Evolutionary conservation across 2,329 filamentous ascomycete species (phyloP), one percentile per base, ranked within the genome.

Genomic region (Neodidymelliopsis sp.): DNA sequence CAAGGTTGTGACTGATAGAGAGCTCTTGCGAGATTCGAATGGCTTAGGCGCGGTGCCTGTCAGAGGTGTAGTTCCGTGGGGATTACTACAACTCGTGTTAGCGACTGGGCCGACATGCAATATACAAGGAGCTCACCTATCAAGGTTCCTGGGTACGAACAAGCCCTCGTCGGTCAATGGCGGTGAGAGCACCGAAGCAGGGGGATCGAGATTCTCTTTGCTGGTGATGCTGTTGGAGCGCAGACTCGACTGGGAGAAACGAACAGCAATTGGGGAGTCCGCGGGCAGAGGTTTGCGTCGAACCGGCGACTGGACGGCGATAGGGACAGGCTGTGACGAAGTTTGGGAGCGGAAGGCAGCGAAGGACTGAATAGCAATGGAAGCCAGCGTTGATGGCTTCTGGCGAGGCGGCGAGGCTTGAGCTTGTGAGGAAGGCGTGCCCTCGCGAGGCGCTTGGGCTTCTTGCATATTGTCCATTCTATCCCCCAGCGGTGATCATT

Each of bases 251-350:
- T 67, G 72, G 25, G 73, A 72, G 60, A 76, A 76, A 36, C 72
- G 75, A 43, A 67, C 67, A 48, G 77, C 71, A 45, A 79, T 67
- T 55, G 79, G 76, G 40, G 79, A 77, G 71, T 76, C 76, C 51
- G 74, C 70, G 53, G 81, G 81, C 54, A 84, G 69, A 60, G 81
- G 80, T 67, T 83, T 83, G 59, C 81, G 75, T 59, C 77, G 77
- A 50, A 82, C 73, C 44, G 75, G 73, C 53, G 76, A 74, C 54
- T 64, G 64, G 47, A 63, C 51, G 10, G 56, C 57, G 20, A 57
- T 35, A 29, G 75, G 66, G 49, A 69, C 65, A 49, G 74, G 69
- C 53, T 75, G 73, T 57, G 73, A 71, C 30, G 72, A 71, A 29
- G 73, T 64, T 56, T 74, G 72, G 24, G 73, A 71, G 40, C 72